Evolutionary conservation across 495 filamentous ascomycete species (phyloP), one percentile per base, ranked within the genome.

Genomic region (Hypoxylon trugodes): DNA sequence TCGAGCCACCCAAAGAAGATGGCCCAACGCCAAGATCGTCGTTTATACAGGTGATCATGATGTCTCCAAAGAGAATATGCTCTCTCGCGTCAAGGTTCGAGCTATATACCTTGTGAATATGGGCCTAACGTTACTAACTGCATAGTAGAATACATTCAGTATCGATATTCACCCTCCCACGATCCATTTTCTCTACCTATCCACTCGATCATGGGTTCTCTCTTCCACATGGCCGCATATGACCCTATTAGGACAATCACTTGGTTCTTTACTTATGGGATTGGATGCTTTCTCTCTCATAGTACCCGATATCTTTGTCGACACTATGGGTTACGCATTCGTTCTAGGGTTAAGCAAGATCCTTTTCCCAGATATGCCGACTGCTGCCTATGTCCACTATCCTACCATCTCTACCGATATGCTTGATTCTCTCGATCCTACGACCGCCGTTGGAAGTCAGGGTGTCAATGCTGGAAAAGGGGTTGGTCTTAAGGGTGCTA

Each of bases 281-380:
- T 93, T 88, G 74, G 95, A 98, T 64, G 94, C 94, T n/a, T 96
- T 98, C 74, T 88, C 84, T 30, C 86, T 96, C 8, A 81, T 98
- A 2, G 90, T 92, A 1, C 96, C 95, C 0, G 96, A 98, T 70
- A 84, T 98, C 47, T 96, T 97, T 65, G 82, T 98, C 66, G 95
- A 98, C 70, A 98, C 95, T 4, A 97, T 98, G 93, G 95, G 95
- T 64, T 98, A 98, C 73, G 91, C 94, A 16, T 98, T 98, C 73
- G 83, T 90, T 1, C 81, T 96, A 8, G 91, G 90, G 3, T 77
- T 96, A 9, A 87, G 82, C 76, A 96, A 94, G 69, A 82, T 87
- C 40, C 82, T 97, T 16, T 97, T 98, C 76, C 88, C 83, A 1
- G 71, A 77, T 10, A 86, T 97, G 15, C 93, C 96, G 2, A 96